These are phyloP conservation scores for Baorangia bicolor DNA, from an alignment of 768 basidiomycete species.

Conservation along the genomic window DNA sequence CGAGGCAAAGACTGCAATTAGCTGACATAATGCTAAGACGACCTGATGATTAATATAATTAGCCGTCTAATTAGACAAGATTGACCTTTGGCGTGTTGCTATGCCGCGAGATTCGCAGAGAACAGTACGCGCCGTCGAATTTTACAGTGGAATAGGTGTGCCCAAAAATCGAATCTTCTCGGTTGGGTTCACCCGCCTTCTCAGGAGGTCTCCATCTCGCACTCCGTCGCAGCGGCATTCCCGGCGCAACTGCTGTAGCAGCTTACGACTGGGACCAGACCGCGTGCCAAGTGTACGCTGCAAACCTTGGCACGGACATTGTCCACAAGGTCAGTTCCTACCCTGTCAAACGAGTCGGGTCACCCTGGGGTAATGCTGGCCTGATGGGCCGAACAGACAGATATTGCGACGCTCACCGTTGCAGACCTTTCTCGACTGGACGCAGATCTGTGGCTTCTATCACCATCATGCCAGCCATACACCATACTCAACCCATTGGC, in stretches of 20 bases:
- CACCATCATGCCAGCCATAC: conserved; percentile 84
- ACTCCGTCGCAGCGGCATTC: conserved; percentile 48
- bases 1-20: conserved; percentile 18
- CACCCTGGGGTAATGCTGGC: background rate
- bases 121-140: conserved; percentile 46
- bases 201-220: conserved; percentile 75
- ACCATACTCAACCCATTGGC: conserved; percentile 74
- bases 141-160: conserved; percentile 78
- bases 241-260: conserved; percentile 47
- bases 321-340: conserved; percentile 36
- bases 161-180: background rate
- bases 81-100: background rate
- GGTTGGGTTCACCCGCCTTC: background rate
- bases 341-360: background rate
- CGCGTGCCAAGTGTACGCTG: conserved; percentile 66
- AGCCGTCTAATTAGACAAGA: conserved; percentile 1
- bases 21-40: conserved; percentile 17
- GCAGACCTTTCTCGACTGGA: conserved; percentile 42
- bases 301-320: conserved; percentile 51
- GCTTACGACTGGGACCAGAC: conserved; percentile 86
- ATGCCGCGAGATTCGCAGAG: conserved; percentile 7
- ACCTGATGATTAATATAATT: conserved; percentile 16
- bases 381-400: conserved; percentile 40
- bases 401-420: conserved; percentile 60
- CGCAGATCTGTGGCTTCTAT: conserved; percentile 73